A percentile compares a stretch with the other conserved stretches of the same genome.
phyloP scores from a whole-genome alignment of 2,329 filamentous ascomycete species.

The Hypoxylon sp. region DNA sequence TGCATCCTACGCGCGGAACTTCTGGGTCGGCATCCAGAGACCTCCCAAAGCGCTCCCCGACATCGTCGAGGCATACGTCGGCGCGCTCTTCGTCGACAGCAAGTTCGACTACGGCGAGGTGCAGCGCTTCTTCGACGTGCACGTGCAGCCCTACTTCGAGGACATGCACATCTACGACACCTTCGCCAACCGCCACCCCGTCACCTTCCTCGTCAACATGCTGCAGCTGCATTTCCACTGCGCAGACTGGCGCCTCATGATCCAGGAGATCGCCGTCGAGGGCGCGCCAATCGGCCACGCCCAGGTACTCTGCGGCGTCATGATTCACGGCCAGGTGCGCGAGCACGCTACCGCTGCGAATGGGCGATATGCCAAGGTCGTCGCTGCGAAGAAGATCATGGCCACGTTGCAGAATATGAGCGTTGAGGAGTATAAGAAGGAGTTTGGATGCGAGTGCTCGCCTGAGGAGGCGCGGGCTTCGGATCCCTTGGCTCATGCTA shows the following conservation, averaged over 20 bases:
- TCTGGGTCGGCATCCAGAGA: conserved; percentile 75
- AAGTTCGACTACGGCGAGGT: conserved; percentile 82
- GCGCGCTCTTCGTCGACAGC: conserved; percentile 92
- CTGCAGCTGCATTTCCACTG: conserved; percentile 78
- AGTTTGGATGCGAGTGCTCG: conserved; percentile 76
- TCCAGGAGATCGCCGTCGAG: conserved; percentile 64
- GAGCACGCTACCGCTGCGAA: conserved; percentile 74
- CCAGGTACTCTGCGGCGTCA: conserved; percentile 78
- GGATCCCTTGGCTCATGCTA: conserved; percentile 38
- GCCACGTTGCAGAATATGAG: conserved; percentile 61
- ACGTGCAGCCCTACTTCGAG: conserved; percentile 83
- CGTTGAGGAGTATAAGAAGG: conserved; percentile 70
- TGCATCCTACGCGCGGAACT: conserved; percentile 69
- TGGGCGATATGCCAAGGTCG: conserved; percentile 80
- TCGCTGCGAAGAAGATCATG: conserved; percentile 73
- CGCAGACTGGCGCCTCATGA: conserved; percentile 67
- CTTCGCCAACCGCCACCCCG: conserved; percentile 89
- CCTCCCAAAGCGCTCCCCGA: conserved; percentile 86
- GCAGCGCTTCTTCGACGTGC: conserved; percentile 80
- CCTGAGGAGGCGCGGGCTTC: conserved; percentile 33
- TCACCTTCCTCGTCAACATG: conserved; percentile 77
- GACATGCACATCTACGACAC: conserved; percentile 91
- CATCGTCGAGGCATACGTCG: conserved; percentile 89
- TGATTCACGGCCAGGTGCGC: conserved; percentile 81
- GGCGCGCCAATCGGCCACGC: conserved; percentile 58